Conservation (phyloP, 495 filamentous ascomycete species). For the Cryomyces minteri region DNA sequence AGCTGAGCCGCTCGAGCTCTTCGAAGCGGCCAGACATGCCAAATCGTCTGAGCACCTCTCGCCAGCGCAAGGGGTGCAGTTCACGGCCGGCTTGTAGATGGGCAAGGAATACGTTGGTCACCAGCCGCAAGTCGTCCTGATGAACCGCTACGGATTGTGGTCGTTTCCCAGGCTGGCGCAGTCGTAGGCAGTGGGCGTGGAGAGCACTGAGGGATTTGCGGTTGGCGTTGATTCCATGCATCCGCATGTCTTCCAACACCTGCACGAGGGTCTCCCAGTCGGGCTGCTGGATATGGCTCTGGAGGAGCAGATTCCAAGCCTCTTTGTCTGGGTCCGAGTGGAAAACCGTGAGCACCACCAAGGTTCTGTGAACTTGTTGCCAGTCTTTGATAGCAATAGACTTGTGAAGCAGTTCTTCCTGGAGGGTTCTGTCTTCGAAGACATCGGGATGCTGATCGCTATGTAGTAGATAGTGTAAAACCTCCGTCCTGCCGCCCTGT, state of each 20-base stretch:
- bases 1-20: slow-evolving; percentile 22
- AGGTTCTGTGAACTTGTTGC: slow-evolving; percentile 32
- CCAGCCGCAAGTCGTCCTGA: slow-evolving; percentile 12
- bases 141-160: neutral
- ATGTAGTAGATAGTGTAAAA: slow-evolving; percentile 39
- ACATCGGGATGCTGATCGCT: slow-evolving; percentile 63
- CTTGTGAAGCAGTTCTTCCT: slow-evolving; percentile 33
- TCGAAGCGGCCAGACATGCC: slow-evolving; percentile 26
- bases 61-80: slow-evolving; percentile 24
- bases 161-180: slow-evolving; percentile 1
- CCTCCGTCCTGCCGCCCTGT: slow-evolving; percentile 29
- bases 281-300: slow-evolving; percentile 13
- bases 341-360: slow-evolving; percentile 26
- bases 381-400: slow-evolving; percentile 31
- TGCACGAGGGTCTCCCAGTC: slow-evolving; percentile 3
- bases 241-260: slow-evolving; percentile 2
- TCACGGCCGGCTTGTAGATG: slow-evolving; percentile 16
- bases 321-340: slow-evolving; percentile 6
- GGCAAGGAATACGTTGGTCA: slow-evolving; percentile 17
- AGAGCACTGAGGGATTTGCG: slow-evolving; percentile 1
- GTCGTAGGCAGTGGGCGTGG: neutral
- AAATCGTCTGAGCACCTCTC: slow-evolving; percentile 27
- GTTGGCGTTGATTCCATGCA: neutral
- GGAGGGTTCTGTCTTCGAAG: slow-evolving; percentile 41
- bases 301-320: slow-evolving; percentile 24